Evolutionary conservation across 1,284 basidiomycete species (phyloP).

Genomic region (Apiotrichum montevideense): DNA sequence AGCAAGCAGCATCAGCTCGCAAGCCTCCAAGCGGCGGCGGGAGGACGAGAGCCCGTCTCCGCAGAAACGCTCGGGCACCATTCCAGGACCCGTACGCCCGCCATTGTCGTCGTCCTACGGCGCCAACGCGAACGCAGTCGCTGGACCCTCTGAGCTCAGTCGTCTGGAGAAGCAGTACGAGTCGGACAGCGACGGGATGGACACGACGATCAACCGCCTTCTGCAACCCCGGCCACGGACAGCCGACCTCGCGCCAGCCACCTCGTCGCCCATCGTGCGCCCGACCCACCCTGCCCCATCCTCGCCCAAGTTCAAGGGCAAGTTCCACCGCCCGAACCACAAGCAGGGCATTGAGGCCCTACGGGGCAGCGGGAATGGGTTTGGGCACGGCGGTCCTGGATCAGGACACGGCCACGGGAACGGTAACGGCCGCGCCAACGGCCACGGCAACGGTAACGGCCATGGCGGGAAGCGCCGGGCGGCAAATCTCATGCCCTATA

Average conservation of each 20-base stretch:
- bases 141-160: constrained; percentile 1
- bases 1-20: constrained; percentile 49
- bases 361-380: too few relatives aligned
- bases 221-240: background rate
- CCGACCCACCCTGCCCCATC: constrained; percentile 1
- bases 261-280: background rate
- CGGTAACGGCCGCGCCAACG: too few relatives aligned
- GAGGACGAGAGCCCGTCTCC: constrained; percentile 53
- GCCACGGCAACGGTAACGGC: too few relatives aligned
- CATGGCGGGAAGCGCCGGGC: too few relatives aligned
- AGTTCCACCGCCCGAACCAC: constrained; percentile 5
- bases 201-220: background rate
- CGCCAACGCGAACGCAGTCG: background rate
- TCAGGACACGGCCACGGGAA: background rate
- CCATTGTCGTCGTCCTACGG: background rate
- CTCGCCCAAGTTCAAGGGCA: background rate
- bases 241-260: too few relatives aligned
- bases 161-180: constrained; percentile 3
- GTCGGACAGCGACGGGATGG: constrained; percentile 27
- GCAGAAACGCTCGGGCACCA: constrained; percentile 32
- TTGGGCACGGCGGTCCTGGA: background rate
- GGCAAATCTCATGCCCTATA: background rate
- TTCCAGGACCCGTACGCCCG: background rate
- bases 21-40: constrained; percentile 12
- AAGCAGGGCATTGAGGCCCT: background rate